Percentiles rank a stretch among this genome's conserved stretches.
Conservation (phyloP, 805 yeast species). For the Ogataea methanolica region DNA sequence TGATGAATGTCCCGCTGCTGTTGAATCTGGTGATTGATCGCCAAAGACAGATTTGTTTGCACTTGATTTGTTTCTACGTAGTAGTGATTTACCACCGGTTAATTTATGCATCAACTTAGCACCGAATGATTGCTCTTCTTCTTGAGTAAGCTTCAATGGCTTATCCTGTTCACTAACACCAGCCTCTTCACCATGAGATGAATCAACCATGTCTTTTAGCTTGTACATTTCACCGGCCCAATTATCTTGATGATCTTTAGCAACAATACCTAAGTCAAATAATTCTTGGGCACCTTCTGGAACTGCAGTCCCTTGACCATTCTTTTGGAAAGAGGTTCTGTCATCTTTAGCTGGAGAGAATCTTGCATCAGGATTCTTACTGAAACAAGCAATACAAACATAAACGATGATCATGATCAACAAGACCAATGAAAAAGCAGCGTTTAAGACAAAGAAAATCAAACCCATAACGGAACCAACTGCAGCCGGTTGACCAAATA, state of each 20-base stretch:
- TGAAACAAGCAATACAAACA: conserved; percentile 54
- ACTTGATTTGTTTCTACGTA: conserved; percentile 19
- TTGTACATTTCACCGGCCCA: conserved; percentile 68
- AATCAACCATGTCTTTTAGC: conserved; percentile 34
- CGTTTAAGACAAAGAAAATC: conserved; percentile 83
- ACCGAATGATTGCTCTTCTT: conserved; percentile 33
- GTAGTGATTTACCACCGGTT: conserved; percentile 38
- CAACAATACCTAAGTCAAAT: conserved; percentile 75
- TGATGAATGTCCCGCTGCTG: too few relatives aligned
- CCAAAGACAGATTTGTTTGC: neutral
- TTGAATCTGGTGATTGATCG: too few relatives aligned
- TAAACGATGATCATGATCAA: conserved; percentile 67
- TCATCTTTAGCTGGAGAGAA: conserved; percentile 89
- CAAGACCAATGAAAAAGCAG: conserved; percentile 77
- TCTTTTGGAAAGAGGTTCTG: conserved; percentile 78
- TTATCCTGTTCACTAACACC: conserved; percentile 19
- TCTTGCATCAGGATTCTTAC: conserved; percentile 85
- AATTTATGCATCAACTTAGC: conserved; percentile 40
- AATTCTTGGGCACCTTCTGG: conserved; percentile 44
- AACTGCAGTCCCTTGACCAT: conserved; percentile 15
- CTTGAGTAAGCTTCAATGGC: conserved; percentile 30
- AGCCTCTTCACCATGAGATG: conserved; percentile 19
- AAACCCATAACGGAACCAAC: conserved; percentile 89
- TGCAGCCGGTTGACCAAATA: conserved; percentile 74
- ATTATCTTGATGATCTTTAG: conserved; percentile 69